These are phyloP conservation scores for Lepidium aucheri DNA, from an alignment of 345 rosid species.

Conservation along the genomic window DNA sequence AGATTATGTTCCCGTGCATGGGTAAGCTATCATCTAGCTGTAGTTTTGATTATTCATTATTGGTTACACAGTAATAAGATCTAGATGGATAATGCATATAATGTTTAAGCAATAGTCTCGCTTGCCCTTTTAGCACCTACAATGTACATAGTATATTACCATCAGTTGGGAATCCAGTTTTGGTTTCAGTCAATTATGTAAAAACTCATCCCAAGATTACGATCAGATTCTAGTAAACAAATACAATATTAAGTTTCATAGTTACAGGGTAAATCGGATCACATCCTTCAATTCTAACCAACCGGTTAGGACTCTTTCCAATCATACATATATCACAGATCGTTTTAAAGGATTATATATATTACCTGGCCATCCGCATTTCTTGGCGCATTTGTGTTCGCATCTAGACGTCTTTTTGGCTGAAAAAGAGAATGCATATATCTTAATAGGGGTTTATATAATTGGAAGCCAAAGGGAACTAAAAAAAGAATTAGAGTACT, in stretches of 20 bases:
- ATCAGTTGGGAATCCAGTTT: background rate
- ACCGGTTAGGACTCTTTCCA: background rate
- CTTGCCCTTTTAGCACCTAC: slow-evolving; percentile 7
- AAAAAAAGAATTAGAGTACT: background rate
- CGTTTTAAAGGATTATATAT: background rate
- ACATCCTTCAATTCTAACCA: background rate
- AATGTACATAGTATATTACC: background rate
- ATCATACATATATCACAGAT: background rate
- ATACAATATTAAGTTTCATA: background rate
- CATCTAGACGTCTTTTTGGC: slow-evolving; percentile 32
- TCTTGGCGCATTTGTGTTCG: slow-evolving; percentile 35
- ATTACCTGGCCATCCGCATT: slow-evolving; percentile 28
- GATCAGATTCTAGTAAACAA: background rate
- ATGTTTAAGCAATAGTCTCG: slow-evolving; percentile 2
- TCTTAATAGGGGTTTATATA: background rate
- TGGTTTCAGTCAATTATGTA: background rate
- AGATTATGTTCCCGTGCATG: background rate
- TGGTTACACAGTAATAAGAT: background rate
- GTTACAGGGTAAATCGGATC: background rate
- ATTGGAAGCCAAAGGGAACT: background rate
- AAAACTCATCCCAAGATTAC: background rate
- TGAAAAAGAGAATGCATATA: background rate
- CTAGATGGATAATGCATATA: background rate
- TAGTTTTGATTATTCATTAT: background rate
- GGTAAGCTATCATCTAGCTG: background rate